phyloP scores from a whole-genome alignment of 192 early-diverging fungal genomes.

The Umbelopsis vinacea region DNA sequence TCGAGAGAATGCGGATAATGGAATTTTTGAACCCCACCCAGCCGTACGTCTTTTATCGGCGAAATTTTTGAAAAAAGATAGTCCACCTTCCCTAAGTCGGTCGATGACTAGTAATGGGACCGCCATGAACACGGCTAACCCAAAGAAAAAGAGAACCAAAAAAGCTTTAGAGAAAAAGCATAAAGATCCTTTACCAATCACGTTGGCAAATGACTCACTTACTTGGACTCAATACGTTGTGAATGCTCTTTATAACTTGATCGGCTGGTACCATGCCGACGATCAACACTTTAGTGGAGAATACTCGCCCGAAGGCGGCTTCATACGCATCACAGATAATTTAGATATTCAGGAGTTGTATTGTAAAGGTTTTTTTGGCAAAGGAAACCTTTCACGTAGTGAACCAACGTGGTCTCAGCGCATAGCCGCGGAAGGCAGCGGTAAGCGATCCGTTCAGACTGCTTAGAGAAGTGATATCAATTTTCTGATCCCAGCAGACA shows the following conservation, averaged over 20 bases:
- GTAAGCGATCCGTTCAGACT: constrained; percentile 6
- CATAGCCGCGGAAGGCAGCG: constrained; percentile 13
- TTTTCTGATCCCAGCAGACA: background rate
- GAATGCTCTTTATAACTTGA: background rate
- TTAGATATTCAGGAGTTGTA: background rate
- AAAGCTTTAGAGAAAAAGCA: constrained; percentile 7
- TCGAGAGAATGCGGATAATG: background rate
- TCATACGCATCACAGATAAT: background rate
- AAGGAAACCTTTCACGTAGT: constrained; percentile 68
- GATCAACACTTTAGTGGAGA: background rate
- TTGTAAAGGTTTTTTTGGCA: constrained; percentile 44
- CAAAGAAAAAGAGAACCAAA: constrained; percentile 6
- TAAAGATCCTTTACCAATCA: background rate
- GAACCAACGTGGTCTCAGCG: constrained; percentile 74
- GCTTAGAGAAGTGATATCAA: background rate
- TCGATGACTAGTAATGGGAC: background rate
- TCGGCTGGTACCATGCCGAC: background rate
- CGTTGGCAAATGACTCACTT: background rate
- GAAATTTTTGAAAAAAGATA: too few species aligned
- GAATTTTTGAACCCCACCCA: background rate
- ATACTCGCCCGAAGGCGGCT: background rate
- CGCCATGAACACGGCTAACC: background rate
- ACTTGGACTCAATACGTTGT: background rate
- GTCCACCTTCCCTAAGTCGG: background rate
- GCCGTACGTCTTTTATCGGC: too few species aligned